Base-by-base conservation (phyloP, 441 rosid genomes). In the Eutrema salsugineum region DNA sequence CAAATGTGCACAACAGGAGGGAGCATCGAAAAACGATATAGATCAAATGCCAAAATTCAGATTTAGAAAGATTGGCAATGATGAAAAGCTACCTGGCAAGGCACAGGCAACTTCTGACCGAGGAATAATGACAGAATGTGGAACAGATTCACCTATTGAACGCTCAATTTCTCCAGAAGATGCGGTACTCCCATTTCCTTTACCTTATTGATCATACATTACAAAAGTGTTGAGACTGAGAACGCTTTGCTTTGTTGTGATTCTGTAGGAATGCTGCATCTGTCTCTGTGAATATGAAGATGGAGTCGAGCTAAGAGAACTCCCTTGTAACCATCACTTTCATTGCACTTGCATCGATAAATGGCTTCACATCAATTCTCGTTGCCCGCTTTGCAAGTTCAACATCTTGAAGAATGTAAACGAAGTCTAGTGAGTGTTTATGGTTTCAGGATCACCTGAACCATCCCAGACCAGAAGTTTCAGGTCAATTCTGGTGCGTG, bases 301-400 rank as follows among this genome's bases (percentile, higher is more conserved):
- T 12, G 98, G 98, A 68, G 91, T 82, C 22, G 99, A 95, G 80
- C 84, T 95, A 76, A 76, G 97, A 81, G 97, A 95, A 71, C 97
- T 95, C 54, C 97, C 98, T 55, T 91, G 99, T 63, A 88, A 86
- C 63, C 99, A 95, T 78, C 99, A 93, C 74, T 95, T 95, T 65
- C 99, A 95, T 76, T 89, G 97, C 79, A 56, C 85, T 62, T 95
- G 99, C 78, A 92, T 93, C 20, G 99, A 95, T 66, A 95, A 90
- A 82, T 95, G 98, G 99, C 91, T 95, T 48, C 82, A 80, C 71
- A 88, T 95, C 54, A 95, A 93, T 66, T 93, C 99, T 9, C 90
- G 89, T 38, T 95, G 99, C 36, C 99, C 98, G 12, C 97, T 95
- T 60, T 95, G 99, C 92, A 95, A 91, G 84, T 91, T 89, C 73